phyloP scores from a whole-genome alignment of 2,329 filamentous ascomycete species.

The Pseudopithomyces chartarum region DNA sequence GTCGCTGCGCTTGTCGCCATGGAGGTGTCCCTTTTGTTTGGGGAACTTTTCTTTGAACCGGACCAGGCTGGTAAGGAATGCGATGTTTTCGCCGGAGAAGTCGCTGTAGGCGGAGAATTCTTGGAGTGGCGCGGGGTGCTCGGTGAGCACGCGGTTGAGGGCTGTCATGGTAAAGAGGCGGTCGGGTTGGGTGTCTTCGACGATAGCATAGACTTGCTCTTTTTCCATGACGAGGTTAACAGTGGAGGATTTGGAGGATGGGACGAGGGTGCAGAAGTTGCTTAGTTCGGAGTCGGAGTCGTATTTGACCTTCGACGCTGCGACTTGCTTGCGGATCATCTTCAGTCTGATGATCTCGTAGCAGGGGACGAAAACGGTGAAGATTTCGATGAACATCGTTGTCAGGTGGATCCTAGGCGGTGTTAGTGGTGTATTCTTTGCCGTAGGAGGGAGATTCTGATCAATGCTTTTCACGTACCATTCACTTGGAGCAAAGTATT shows the following conservation, averaged over 20 bases:
- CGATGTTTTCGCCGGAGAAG: constrained; percentile 23
- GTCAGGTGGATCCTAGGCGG: constrained; percentile 20
- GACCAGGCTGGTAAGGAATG: constrained; percentile 14
- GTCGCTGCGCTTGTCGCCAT: not conserved
- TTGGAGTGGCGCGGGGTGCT: constrained; percentile 17
- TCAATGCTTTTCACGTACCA: constrained; percentile 13
- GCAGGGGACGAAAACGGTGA: constrained; percentile 21
- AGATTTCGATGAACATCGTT: constrained; percentile 23
- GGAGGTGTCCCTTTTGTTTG: not conserved
- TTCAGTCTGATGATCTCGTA: constrained; percentile 19
- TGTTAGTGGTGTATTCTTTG: not conserved
- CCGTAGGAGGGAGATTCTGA: not conserved
- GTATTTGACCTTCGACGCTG: not conserved
- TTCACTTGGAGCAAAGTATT: constrained; percentile 21
- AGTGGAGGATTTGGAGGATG: not conserved
- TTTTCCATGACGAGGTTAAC: not conserved
- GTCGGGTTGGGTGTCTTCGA: not conserved
- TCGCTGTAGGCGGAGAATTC: constrained; percentile 21
- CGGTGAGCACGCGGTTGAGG: constrained; percentile 15
- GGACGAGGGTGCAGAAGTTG: not conserved
- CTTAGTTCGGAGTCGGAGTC: not conserved
- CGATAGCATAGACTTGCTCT: not conserved
- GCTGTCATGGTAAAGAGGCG: constrained; percentile 13
- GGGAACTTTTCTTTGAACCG: constrained; percentile 9
- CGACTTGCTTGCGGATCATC: not conserved